Base-by-base conservation (phyloP, 179 eudicot genomes). In the Silene vulgaris region DNA sequence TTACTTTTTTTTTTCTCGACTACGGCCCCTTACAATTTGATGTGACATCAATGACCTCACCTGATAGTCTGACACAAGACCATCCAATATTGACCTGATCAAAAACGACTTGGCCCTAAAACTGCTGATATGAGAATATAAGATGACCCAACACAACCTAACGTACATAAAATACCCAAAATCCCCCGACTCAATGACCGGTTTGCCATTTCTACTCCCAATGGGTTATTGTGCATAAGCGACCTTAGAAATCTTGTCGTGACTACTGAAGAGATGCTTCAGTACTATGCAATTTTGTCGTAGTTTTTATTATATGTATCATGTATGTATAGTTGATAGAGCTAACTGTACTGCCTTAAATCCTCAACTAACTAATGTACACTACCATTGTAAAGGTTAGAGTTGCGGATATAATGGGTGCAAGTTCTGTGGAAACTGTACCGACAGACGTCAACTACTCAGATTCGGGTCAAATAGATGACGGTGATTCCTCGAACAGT, bases 371-470 rank as follows among this genome's bases (percentile, higher is more conserved):
- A 1, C 35, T 50, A 45, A 0, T 3, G 4, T 16, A 11, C 26
- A 26, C 56, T 56, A 54, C 37, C 20, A 26, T 54, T 11, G 32
- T 28, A 57, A 65, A 78, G 81, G 76, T 81, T 70, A 61, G 81
- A 71, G 84, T 78, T 29, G 73, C 79, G 40, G 84, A 81, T 78
- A 64, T 74, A 35, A 81, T 81, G 35, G 28, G 21, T 56, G 28
- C 73, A 19, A 70, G 12, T 50, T 26, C 84, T 26, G 67, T 17
- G 50, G 78, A 40, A 73, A 72, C 50, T 32, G 16, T 74, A 32
- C 63, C 50, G 11, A 16, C 63, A 1, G 73, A 63, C 8, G 76
- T 64, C 21, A 54, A 20, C 52, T 28, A 48, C 52, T 62, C 75
- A 9, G 78, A 40, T 37, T 3, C 67, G 50, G 57, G 66, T 59